Percentiles rank a stretch among this genome's conserved stretches.
Conservation (phyloP, 805 yeast genomes). For the Ascoidea asiatica region DNA sequence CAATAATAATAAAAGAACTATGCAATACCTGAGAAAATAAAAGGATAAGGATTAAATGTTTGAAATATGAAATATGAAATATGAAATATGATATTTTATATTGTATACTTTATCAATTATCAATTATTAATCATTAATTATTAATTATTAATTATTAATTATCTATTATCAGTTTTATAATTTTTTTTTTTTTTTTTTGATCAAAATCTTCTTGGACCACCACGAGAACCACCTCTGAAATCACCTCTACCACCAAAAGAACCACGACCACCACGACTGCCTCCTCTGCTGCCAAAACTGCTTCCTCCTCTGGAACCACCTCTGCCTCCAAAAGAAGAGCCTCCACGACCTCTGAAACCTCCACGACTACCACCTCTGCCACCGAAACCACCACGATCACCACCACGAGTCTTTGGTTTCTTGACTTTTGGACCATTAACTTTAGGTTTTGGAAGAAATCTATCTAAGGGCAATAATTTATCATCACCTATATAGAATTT, state of each 20-base stretch:
- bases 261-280: constrained; percentile 25
- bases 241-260: constrained; percentile 27
- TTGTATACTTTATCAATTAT: too few relatives aligned
- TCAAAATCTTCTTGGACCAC: constrained; percentile 19
- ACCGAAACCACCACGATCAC: constrained; percentile 32
- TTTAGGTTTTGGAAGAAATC: constrained; percentile 95
- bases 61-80: too few relatives aligned
- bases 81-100: too few relatives aligned
- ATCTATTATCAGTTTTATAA: too few relatives aligned
- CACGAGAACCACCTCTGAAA: constrained; percentile 17
- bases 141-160: too few relatives aligned
- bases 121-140: too few relatives aligned
- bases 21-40: too few relatives aligned
- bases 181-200: too few relatives aligned
- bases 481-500: constrained; percentile 93
- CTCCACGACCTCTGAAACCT: constrained; percentile 25
- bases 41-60: too few relatives aligned
- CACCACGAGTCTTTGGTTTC: constrained; percentile 48
- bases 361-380: constrained; percentile 30
- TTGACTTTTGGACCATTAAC: constrained; percentile 65
- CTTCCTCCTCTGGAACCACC: constrained; percentile 19
- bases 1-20: too few relatives aligned
- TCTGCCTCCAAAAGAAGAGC: constrained; percentile 25
- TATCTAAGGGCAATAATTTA: constrained; percentile 86
- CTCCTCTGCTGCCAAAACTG: constrained; percentile 24